Evolutionary conservation across 2,329 filamentous ascomycete genomes (phyloP).

Genomic region (Ophiostoma fasciatum): DNA sequence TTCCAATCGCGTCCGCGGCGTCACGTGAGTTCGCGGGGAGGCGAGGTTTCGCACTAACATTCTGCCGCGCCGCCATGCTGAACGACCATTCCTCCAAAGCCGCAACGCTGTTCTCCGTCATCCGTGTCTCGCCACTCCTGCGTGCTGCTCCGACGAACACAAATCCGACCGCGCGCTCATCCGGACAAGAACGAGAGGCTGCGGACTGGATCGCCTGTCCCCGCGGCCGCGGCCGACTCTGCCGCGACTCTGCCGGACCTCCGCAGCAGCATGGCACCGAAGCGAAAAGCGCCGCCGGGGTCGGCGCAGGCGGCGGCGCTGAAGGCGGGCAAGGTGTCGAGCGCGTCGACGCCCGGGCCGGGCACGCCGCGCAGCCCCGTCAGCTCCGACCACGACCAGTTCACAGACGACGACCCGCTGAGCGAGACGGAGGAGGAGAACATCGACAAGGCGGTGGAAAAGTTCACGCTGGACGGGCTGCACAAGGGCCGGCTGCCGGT

Average conservation of each 20-base stretch:
- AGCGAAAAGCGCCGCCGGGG: slow-evolving; percentile 49
- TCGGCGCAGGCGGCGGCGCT: slow-evolving; percentile 24
- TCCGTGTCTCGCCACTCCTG: too few relatives aligned
- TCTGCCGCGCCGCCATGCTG: slow-evolving; percentile 4
- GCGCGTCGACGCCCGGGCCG: slow-evolving; percentile 44
- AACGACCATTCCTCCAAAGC: too few relatives aligned
- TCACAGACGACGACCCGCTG: slow-evolving; percentile 34
- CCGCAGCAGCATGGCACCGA: slow-evolving; percentile 55
- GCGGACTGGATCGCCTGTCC: too few relatives aligned
- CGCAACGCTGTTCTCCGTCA: too few relatives aligned
- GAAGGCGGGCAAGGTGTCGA: slow-evolving; percentile 42
- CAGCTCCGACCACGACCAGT: slow-evolving; percentile 37
- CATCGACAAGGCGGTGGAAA: slow-evolving; percentile 43
- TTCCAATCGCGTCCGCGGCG: too few relatives aligned
- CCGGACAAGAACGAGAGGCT: too few relatives aligned
- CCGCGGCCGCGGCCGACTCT: too few relatives aligned
- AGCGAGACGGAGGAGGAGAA: slow-evolving; percentile 38
- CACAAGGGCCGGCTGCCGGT: slow-evolving; percentile 1
- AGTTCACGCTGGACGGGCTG: slow-evolving; percentile 37
- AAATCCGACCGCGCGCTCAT: too few relatives aligned
- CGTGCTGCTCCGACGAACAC: too few relatives aligned
- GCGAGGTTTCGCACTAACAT: slow-evolving; percentile 3
- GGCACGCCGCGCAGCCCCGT: slow-evolving; percentile 44
- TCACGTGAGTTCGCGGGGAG: slow-evolving; percentile 7
- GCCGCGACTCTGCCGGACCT: too few relatives aligned